Conservation (phyloP, 2,329 filamentous ascomycete species). For the Xylaria sp. region DNA sequence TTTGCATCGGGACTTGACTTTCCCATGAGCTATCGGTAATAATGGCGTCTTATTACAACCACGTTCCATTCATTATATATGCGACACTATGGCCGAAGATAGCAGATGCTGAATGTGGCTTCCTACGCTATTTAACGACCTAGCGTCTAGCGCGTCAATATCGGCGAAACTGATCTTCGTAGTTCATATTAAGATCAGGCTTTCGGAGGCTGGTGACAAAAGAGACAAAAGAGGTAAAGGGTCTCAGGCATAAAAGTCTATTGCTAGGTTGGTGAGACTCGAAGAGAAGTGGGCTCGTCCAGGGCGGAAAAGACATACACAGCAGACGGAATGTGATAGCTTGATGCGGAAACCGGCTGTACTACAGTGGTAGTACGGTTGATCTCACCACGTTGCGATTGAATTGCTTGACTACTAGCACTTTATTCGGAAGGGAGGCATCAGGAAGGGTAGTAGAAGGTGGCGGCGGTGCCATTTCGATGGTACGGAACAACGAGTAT, state of each 20-base stretch:
- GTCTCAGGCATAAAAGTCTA: conserved; percentile 23
- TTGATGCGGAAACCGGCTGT: conserved; percentile 1
- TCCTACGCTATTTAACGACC: not conserved
- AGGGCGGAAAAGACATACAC: not conserved
- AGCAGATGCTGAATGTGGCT: conserved; percentile 5
- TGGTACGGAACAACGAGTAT: conserved; percentile 10
- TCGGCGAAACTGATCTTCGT: not conserved
- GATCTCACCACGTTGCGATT: not conserved
- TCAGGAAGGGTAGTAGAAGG: not conserved
- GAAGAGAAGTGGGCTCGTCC: not conserved
- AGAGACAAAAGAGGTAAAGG: not conserved
- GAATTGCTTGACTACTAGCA: not conserved
- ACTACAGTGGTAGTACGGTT: not conserved
- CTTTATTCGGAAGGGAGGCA: not conserved
- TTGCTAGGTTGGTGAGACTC: not conserved
- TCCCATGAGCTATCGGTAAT: not conserved
- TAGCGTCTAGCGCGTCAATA: not conserved
- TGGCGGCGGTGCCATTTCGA: not conserved
- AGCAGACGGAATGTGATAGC: no score
- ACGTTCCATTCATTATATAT: not conserved
- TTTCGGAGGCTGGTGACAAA: not conserved
- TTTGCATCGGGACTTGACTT: not conserved
- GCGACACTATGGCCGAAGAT: conserved; percentile 7
- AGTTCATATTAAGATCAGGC: not conserved
- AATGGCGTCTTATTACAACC: not conserved